Conservation (phyloP, 768 basidiomycete species). For the Strobilomyces dryophilus region DNA sequence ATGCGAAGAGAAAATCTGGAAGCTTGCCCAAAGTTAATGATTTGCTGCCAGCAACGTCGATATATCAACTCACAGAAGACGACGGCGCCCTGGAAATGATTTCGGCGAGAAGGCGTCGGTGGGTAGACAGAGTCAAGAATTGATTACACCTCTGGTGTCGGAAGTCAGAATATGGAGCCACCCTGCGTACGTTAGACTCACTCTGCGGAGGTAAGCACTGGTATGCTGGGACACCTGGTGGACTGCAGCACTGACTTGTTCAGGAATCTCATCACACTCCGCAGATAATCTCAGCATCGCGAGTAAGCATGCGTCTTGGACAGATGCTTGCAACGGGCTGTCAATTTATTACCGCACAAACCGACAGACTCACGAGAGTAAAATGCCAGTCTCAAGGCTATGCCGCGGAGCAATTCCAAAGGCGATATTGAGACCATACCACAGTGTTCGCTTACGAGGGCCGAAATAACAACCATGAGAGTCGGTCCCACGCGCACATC, state of each 20-base stretch:
- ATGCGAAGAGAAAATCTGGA: slow-evolving; percentile 60
- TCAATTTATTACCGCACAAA: slow-evolving; percentile 9
- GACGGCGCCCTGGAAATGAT: slow-evolving; percentile 49
- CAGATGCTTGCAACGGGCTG: slow-evolving; percentile 42
- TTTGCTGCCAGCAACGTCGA: background rate
- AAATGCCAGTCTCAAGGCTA: slow-evolving; percentile 37
- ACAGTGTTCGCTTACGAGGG: slow-evolving; percentile 61
- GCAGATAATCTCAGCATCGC: slow-evolving; percentile 66
- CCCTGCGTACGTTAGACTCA: slow-evolving; percentile 27
- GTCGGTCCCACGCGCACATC: slow-evolving; percentile 48
- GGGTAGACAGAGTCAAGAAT: slow-evolving; percentile 48
- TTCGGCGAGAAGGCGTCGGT: slow-evolving; percentile 42
- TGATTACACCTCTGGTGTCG: slow-evolving; percentile 61
- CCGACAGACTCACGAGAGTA: slow-evolving; percentile 41
- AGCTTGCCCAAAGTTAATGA: slow-evolving; percentile 41
- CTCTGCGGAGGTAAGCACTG: slow-evolving; percentile 55
- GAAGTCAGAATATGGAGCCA: slow-evolving; percentile 2
- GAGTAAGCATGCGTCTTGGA: slow-evolving; percentile 71
- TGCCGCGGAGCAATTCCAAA: slow-evolving; percentile 41
- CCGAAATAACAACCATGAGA: slow-evolving; percentile 61
- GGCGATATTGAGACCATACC: slow-evolving; percentile 49
- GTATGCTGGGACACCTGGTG: slow-evolving; percentile 39
- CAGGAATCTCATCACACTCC: slow-evolving; percentile 52
- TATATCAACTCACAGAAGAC: slow-evolving; percentile 45
- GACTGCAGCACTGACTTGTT: slow-evolving; percentile 41